These are phyloP conservation scores for Oehlia diaphana DNA, from an alignment of 192 early-diverging fungal genomes.

Conservation along the genomic window DNA sequence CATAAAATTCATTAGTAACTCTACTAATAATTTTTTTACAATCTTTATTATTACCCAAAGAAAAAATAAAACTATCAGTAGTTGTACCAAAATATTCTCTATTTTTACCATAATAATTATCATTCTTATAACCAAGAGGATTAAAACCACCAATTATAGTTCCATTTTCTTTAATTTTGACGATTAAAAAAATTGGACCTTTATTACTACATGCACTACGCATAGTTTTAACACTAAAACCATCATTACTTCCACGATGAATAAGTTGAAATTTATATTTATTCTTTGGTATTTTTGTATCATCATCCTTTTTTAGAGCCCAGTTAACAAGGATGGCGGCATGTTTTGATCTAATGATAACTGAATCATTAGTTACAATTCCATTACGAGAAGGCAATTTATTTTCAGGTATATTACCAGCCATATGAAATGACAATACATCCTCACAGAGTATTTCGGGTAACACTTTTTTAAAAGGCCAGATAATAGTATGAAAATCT, in stretches of 20 bases:
- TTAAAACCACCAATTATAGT: conserved; percentile 2
- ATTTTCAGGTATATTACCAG: no score
- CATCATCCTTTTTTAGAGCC: background rate
- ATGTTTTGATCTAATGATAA: background rate
- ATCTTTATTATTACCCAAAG: no score
- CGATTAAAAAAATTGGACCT: background rate
- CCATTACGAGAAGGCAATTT: no score
- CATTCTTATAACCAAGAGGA: no score
- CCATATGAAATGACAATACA: background rate
- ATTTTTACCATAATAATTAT: no score
- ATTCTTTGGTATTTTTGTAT: background rate
- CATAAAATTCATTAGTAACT: background rate
- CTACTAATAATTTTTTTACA: background rate
- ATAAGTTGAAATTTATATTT: conserved; percentile 3
- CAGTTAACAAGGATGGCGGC: background rate
- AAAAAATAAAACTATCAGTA: no score
- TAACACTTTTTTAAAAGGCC: conserved; percentile 2
- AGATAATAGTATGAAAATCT: conserved; percentile 1
- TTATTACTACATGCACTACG: background rate
- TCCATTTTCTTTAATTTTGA: background rate
- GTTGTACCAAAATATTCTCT: no score
- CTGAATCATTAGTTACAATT: no score
- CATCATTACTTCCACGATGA: background rate
- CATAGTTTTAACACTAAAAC: background rate
- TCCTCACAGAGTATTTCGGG: background rate